A percentile compares a stretch with the other conserved stretches of the same genome.
Evolutionary conservation across 1,284 basidiomycete genomes (phyloP).

Genomic region (Schizophyllum commune): DNA sequence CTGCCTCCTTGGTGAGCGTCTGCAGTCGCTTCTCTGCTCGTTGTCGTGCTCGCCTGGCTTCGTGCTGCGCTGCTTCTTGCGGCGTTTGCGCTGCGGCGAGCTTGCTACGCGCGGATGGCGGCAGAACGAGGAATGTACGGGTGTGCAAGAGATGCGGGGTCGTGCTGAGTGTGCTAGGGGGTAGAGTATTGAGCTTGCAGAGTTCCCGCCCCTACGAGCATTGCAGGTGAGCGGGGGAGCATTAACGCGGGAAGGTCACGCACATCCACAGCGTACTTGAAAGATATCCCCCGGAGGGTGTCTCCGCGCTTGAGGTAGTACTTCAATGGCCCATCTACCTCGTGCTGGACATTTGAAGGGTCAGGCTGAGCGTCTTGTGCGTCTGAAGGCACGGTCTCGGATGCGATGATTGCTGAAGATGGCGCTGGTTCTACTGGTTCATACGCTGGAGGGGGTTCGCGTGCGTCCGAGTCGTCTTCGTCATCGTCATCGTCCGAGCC

Average conservation of each 20-base stretch:
- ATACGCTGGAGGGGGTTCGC: constrained; percentile 8
- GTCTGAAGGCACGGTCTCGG: constrained; percentile 2
- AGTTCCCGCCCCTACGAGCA: constrained; percentile 42
- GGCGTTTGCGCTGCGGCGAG: constrained; percentile 10
- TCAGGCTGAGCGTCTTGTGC: neutral
- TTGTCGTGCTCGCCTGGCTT: constrained; percentile 39
- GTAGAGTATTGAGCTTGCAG: constrained; percentile 59
- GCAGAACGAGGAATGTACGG: constrained; percentile 47
- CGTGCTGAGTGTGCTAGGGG: constrained; percentile 55
- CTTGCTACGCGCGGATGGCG: constrained; percentile 24
- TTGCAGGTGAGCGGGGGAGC: neutral
- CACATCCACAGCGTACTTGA: constrained; percentile 56
- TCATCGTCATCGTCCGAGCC: constrained; percentile 57
- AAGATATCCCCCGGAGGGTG: constrained; percentile 58
- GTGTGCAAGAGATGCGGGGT: constrained; percentile 72
- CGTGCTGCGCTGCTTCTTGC: constrained; percentile 23
- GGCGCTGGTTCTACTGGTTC: neutral
- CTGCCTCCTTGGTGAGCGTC: constrained; percentile 58
- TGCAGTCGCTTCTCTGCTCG: constrained; percentile 54
- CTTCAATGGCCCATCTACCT: constrained; percentile 20
- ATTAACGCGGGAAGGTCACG: constrained; percentile 19
- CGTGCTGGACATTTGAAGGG: neutral
- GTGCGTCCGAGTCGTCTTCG: constrained; percentile 30
- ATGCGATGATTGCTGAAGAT: neutral
- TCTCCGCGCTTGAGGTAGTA: constrained; percentile 57